Conservation (phyloP, 2,329 filamentous ascomycete species). For the Paecilomyces dactylethromorphus region DNA sequence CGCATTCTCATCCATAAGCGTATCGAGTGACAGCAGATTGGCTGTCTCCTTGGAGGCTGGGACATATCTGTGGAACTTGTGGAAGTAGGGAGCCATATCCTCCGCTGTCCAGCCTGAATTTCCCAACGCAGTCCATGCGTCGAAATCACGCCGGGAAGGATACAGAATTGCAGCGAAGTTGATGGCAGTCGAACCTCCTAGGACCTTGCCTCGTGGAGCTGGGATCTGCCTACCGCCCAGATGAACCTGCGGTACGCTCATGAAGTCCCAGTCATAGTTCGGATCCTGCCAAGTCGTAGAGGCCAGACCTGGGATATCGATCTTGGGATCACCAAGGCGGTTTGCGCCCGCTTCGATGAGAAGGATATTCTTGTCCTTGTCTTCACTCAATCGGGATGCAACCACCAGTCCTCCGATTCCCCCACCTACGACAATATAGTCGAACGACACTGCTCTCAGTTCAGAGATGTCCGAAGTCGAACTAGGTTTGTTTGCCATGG, state of each 20-base stretch:
- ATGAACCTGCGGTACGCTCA: background rate
- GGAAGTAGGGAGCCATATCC: background rate
- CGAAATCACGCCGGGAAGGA: background rate
- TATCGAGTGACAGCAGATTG: background rate
- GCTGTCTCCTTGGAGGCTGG: background rate
- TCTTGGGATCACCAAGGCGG: background rate
- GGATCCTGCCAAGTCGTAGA: background rate
- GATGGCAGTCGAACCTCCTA: slow-evolving; percentile 1
- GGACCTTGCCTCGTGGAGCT: background rate
- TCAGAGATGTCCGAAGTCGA: too few relatives aligned
- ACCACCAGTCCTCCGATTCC: slow-evolving; percentile 15
- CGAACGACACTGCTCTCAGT: slow-evolving; percentile 1
- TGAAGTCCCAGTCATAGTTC: background rate
- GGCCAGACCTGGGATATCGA: background rate
- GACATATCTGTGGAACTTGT: background rate
- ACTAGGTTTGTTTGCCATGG: too few relatives aligned
- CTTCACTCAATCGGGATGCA: slow-evolving; percentile 16
- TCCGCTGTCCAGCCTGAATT: background rate
- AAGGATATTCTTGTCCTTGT: slow-evolving; percentile 1
- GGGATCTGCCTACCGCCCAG: background rate
- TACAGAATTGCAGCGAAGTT: background rate
- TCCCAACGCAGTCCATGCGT: background rate
- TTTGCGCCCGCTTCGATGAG: slow-evolving; percentile 1
- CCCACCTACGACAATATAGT: slow-evolving; percentile 16
- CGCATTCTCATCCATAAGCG: background rate